Conservation (phyloP, 2,329 filamentous ascomycete species). For the Akanthomyces uredinophilus region DNA sequence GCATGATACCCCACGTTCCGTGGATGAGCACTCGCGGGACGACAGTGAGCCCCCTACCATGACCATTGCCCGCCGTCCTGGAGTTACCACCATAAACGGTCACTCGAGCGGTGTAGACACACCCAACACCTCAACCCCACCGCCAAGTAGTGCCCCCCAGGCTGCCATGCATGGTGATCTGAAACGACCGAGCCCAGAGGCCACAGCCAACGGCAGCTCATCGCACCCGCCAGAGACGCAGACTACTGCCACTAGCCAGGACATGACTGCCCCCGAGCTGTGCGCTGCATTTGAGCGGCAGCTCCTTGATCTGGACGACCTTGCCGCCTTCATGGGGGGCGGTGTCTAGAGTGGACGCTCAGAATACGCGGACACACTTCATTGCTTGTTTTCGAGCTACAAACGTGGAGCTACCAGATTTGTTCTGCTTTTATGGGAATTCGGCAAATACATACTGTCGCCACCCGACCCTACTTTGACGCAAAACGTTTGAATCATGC, state of each 20-base stretch:
- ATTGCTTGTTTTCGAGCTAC: neutral
- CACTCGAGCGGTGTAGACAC: slow-evolving; percentile 40
- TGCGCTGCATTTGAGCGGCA: slow-evolving; percentile 56
- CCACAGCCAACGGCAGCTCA: slow-evolving; percentile 27
- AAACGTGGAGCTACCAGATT: neutral
- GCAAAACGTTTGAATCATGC: neutral
- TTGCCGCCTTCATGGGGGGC: slow-evolving; percentile 59
- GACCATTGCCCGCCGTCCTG: slow-evolving; percentile 43
- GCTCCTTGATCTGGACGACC: slow-evolving; percentile 54
- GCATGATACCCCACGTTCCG: slow-evolving; percentile 29
- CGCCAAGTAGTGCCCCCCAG: slow-evolving; percentile 15
- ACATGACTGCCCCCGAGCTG: slow-evolving; percentile 56
- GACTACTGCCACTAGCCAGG: slow-evolving; percentile 34
- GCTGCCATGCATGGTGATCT: slow-evolving; percentile 25
- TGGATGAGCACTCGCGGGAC: slow-evolving; percentile 39
- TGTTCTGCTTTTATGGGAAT: neutral
- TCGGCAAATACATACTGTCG: neutral
- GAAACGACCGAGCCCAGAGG: slow-evolving; percentile 34
- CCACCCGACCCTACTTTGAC: neutral
- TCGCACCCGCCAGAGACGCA: slow-evolving; percentile 27
- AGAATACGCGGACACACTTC: neutral
- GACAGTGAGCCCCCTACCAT: slow-evolving; percentile 46
- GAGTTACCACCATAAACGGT: slow-evolving; percentile 56
- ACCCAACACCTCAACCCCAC: slow-evolving; percentile 14
- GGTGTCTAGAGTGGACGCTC: slow-evolving; percentile 39